These are phyloP conservation scores for Fusarium sp. DNA, from an alignment of 2,329 filamentous ascomycete genomes.

Conservation along the genomic window DNA sequence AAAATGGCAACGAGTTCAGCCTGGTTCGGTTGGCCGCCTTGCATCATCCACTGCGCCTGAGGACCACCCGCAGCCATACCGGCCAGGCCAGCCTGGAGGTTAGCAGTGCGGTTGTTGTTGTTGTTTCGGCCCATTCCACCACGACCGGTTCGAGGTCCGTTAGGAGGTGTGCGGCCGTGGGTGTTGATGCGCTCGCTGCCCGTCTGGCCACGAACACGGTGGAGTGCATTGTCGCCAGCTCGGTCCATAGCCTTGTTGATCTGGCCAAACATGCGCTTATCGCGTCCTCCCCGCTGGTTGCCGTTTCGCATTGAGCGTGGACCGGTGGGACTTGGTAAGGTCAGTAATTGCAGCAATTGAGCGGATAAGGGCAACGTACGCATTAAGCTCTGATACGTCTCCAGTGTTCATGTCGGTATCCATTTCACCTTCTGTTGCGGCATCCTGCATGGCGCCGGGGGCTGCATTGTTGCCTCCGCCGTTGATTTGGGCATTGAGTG, in stretches of 20 bases:
- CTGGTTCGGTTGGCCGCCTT: constrained; percentile 60
- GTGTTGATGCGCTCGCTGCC: constrained; percentile 85
- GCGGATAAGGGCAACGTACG: constrained; percentile 59
- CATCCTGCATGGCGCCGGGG: constrained; percentile 51
- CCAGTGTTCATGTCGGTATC: constrained; percentile 80
- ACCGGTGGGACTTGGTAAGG: constrained; percentile 79
- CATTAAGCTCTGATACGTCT: constrained; percentile 62
- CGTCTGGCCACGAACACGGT: constrained; percentile 78
- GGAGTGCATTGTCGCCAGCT: constrained; percentile 77
- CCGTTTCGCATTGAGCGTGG: constrained; percentile 92
- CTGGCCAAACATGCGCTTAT: constrained; percentile 87
- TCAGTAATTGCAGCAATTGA: constrained; percentile 52
- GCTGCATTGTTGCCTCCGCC: constrained; percentile 53
- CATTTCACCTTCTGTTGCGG: constrained; percentile 56
- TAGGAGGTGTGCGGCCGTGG: constrained; percentile 76
- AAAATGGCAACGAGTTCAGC: constrained; percentile 77
- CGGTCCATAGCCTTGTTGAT: constrained; percentile 86
- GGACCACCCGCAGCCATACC: constrained; percentile 55
- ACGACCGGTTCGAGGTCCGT: constrained; percentile 72
- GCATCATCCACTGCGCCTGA: constrained; percentile 61
- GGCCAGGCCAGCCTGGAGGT: constrained; percentile 62
- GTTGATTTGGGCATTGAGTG: constrained; percentile 72
- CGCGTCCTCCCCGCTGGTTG: constrained; percentile 68
- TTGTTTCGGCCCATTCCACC: constrained; percentile 62
- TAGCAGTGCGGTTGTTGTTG: constrained; percentile 62